Evolutionary conservation across 352 stramenopile genomes (phyloP).

Genomic region (Phytophthora citricola): DNA sequence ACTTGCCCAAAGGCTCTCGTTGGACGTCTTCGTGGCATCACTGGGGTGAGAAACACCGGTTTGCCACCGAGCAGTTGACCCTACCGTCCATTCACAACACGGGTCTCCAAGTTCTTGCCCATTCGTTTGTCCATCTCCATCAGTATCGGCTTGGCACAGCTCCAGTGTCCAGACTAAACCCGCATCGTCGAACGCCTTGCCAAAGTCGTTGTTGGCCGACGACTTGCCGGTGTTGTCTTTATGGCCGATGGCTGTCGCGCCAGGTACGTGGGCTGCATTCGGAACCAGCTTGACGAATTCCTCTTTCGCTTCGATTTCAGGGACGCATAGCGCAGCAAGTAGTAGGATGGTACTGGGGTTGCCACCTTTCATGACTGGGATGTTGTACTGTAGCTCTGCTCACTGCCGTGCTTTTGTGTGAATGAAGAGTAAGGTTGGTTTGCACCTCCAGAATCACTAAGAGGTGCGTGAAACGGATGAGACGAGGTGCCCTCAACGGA

Average conservation of each 20-base stretch:
- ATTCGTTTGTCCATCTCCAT: conserved; percentile 63
- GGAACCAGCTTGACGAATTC: conserved; percentile 28
- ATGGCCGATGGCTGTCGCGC: conserved; percentile 43
- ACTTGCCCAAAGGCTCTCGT: conserved; percentile 34
- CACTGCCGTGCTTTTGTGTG: not conserved
- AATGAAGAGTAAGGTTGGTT: not conserved
- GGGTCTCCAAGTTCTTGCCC: conserved; percentile 71
- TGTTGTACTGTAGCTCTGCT: not conserved
- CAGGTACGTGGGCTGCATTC: conserved; percentile 46
- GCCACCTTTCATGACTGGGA: not conserved
- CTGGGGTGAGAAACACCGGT: conserved; percentile 41
- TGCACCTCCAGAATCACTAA: not conserved
- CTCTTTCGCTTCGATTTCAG: conserved; percentile 1
- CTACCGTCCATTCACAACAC: conserved; percentile 38
- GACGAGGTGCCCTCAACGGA: not conserved
- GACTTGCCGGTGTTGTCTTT: conserved; percentile 21
- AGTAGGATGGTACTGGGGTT: not conserved
- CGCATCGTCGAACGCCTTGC: conserved; percentile 21
- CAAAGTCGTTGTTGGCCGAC: conserved; percentile 18
- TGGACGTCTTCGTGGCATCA: conserved; percentile 29
- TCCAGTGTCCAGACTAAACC: conserved; percentile 15
- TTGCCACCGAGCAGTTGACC: conserved; percentile 14
- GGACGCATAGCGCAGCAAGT: not conserved
- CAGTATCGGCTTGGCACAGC: conserved; percentile 45
- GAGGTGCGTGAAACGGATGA: not conserved